Conservation (phyloP, 192 early-diverging fungal species). For the Neocallimastix lanati region DNA sequence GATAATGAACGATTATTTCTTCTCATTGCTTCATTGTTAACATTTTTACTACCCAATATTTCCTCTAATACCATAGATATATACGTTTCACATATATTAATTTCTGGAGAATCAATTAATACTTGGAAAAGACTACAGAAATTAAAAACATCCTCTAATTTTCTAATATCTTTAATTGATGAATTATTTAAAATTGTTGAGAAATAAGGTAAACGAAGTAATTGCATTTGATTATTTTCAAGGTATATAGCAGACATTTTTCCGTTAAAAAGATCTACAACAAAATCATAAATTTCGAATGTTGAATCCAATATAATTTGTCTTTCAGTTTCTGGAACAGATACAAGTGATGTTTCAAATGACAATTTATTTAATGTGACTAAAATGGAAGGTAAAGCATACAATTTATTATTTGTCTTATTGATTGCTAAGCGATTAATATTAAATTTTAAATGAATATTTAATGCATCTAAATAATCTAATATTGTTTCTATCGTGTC, state of each 20-base stretch:
- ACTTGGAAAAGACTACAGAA: not conserved
- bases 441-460: not conserved
- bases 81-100: not conserved
- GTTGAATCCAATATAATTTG: not conserved
- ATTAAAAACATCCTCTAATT: not conserved
- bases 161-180: not conserved
- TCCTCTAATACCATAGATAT: not conserved
- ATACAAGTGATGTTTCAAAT: not conserved
- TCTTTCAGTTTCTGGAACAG: not conserved
- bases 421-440: not conserved
- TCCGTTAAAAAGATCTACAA: not conserved
- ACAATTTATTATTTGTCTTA: not conserved
- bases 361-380: not conserved
- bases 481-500: not conserved
- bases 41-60: not conserved
- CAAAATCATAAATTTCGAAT: not conserved
- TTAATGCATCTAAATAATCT: not conserved
- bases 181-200: not conserved
- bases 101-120: not conserved
- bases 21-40: not conserved
- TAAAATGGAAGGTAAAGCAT: not conserved
- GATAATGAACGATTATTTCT: not conserved
- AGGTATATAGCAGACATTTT: not conserved
- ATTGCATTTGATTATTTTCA: not conserved
- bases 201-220: not conserved